Evolutionary conservation across 2,329 filamentous ascomycete genomes (phyloP), one percentile per base, ranked within the genome.

Genomic region (Gnomoniopsis smithogilvyi): DNA sequence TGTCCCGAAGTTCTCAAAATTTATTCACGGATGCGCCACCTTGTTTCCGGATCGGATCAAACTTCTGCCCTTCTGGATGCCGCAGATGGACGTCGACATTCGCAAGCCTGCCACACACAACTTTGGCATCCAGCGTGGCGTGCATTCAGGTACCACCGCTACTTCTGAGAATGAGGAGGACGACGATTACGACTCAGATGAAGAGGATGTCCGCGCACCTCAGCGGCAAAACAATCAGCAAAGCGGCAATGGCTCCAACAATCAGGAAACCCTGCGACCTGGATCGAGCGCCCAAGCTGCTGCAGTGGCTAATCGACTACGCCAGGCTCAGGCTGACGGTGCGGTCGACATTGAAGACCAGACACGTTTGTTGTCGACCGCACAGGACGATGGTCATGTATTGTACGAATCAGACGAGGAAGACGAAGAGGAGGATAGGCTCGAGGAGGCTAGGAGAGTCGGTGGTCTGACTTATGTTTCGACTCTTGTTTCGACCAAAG

Each of bases 1-100:
- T n/a, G 93, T 99, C 2, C 95, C 95, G 63, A 99, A 99, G 72
- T 99, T 98, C 75, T 97, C 92, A 69, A 99, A 99, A 76, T 99
- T 98, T 73, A 98, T 99, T 60, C 95, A 99, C 73, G 95, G 95
- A 60, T 92, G 89, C 1, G 94, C 94, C 11, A 90, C 86, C 12
- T 77, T 99, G 49, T 96, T 97, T 73, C 93, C 93, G 0, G 83
- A 87, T 48, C 86, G 90, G 57, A 99, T 99, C 73, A 80, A 97
- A 51, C 81, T 99, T 14, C 80, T 99, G 6, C 95, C 95, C 0
- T 99, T 91, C 79, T 99, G 95, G 95, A 91, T 94, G 80, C 95
- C 95, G 1, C 95, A 99, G 75, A 99, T 99, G 95, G 88, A 96
- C 65, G 87, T 96, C 24, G 95, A 99, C 69, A 99, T 99, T 67